These are phyloP conservation scores for Penicillium sp. DNA, from an alignment of 2,329 filamentous ascomycete genomes.

Conservation along the genomic window DNA sequence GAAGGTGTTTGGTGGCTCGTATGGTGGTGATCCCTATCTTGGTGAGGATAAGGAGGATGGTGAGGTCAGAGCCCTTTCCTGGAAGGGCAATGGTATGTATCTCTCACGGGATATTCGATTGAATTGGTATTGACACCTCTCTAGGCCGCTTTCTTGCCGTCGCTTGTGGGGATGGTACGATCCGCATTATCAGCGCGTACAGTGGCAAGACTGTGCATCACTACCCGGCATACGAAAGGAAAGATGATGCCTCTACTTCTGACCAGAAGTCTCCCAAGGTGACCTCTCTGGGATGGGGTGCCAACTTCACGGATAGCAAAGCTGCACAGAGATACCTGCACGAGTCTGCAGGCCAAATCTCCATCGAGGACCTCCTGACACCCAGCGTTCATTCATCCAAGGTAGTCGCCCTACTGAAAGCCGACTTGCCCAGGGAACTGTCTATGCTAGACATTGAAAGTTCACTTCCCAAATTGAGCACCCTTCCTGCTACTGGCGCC, in stretches of 20 bases:
- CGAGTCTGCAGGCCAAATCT: conserved; percentile 30
- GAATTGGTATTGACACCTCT: background rate
- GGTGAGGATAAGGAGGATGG: conserved; percentile 40
- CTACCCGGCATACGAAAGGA: conserved; percentile 42
- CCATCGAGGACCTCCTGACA: conserved; percentile 41
- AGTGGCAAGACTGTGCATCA: conserved; percentile 76
- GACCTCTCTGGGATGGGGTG: conserved; percentile 50
- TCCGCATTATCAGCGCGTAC: conserved; percentile 72
- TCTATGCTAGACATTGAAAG: conserved; percentile 70
- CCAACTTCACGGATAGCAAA: conserved; percentile 51
- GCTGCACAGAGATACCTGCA: conserved; percentile 41
- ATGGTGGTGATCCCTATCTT: conserved; percentile 37
- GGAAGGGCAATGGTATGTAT: conserved; percentile 62
- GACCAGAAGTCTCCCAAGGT: conserved; percentile 26
- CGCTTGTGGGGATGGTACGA: conserved; percentile 73
- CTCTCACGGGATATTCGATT: background rate
- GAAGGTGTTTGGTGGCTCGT: conserved; percentile 52
- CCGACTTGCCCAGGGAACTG: conserved; percentile 66
- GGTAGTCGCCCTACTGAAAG: conserved; percentile 35
- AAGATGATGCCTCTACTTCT: conserved; percentile 5
- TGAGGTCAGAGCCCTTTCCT: conserved; percentile 48
- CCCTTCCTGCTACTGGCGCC: conserved; percentile 62
- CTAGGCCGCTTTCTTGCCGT: conserved; percentile 66
- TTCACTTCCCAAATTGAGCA: conserved; percentile 70
- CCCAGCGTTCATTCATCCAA: conserved; percentile 37